These are phyloP conservation scores for Candida nitratophila DNA, from an alignment of 805 yeast genomes.

Conservation along the genomic window DNA sequence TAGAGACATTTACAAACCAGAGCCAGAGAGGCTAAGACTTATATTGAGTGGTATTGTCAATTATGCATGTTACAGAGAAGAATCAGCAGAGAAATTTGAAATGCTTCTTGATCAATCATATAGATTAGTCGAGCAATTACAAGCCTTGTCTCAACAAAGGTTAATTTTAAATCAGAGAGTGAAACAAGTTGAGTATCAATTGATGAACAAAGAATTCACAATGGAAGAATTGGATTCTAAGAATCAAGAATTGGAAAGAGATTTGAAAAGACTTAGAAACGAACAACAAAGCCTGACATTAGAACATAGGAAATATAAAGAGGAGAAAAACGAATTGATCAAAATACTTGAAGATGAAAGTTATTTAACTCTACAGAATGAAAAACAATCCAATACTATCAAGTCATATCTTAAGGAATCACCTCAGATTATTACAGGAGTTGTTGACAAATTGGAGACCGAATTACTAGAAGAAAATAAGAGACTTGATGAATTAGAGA, in stretches of 20 bases:
- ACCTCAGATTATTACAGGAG: slow-evolving; percentile 44
- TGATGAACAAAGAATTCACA: slow-evolving; percentile 20
- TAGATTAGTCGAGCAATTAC: slow-evolving; percentile 36
- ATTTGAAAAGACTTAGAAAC: slow-evolving; percentile 52
- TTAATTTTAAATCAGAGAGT: slow-evolving; percentile 26
- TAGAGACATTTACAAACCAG: slow-evolving; percentile 72
- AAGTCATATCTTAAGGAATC: slow-evolving; percentile 55
- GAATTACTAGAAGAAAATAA: slow-evolving; percentile 35
- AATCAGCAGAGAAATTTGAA: slow-evolving; percentile 63
- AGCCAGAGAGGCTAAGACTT: slow-evolving; percentile 54
- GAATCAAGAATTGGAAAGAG: slow-evolving; percentile 51
- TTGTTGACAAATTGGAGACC: slow-evolving; percentile 44
- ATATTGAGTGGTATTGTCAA: slow-evolving; percentile 78
- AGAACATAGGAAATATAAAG: slow-evolving; percentile 59
- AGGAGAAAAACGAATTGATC: slow-evolving; percentile 50
- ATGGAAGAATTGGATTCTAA: slow-evolving; percentile 38
- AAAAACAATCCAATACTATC: slow-evolving; percentile 52
- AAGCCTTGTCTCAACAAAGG: slow-evolving; percentile 35
- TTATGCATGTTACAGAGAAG: slow-evolving; percentile 79
- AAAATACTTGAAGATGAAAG: slow-evolving; percentile 56
- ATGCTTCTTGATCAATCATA: slow-evolving; percentile 51
- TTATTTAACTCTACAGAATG: slow-evolving; percentile 47
- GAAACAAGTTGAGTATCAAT: slow-evolving; percentile 6
- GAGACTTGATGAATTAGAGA: slow-evolving; percentile 34
- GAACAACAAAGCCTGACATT: slow-evolving; percentile 54